phyloP scores from a whole-genome alignment of 768 basidiomycete genomes.

The Infundibulicybe gibba region DNA sequence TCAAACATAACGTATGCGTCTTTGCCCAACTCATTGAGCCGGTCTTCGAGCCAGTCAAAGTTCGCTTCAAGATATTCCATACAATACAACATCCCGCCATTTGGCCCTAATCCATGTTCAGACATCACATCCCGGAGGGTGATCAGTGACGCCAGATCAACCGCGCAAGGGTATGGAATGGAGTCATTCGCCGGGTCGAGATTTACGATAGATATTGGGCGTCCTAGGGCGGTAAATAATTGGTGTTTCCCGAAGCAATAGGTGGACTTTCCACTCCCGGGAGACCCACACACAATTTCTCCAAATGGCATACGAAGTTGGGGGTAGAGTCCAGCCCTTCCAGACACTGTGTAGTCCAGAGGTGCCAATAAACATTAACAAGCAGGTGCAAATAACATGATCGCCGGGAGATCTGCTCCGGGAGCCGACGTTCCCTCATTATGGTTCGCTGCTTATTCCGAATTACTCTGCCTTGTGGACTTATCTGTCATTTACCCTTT shows the following conservation, averaged over 20 bases:
- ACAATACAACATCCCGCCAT: conserved; percentile 94
- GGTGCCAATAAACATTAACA: too few species aligned
- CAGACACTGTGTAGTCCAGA: too few species aligned
- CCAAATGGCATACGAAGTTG: conserved; percentile 70
- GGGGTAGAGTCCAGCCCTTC: too few species aligned
- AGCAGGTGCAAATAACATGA: too few species aligned
- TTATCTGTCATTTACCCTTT: too few species aligned
- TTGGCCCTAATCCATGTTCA: conserved; percentile 83
- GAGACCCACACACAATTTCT: conserved; percentile 83
- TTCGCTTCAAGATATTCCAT: conserved; percentile 98
- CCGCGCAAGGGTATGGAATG: conserved; percentile 87
- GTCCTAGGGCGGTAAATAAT: conserved; percentile 80
- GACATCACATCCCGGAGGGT: conserved; percentile 87
- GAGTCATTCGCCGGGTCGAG: conserved; percentile 92
- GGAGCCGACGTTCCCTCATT: too few species aligned
- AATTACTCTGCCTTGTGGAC: too few species aligned
- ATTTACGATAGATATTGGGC: conserved; percentile 90
- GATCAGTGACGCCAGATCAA: conserved; percentile 83
- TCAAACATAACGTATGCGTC: conserved; percentile 93
- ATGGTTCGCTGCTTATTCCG: too few species aligned
- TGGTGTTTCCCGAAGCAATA: conserved; percentile 88
- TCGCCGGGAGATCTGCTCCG: too few species aligned
- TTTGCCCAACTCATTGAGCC: conserved; percentile 59
- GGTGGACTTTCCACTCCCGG: conserved; percentile 85
- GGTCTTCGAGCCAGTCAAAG: conserved; percentile 80